These are phyloP conservation scores for Magnusiomyces magnusii DNA, from an alignment of 1,139 yeast genomes.

Conservation along the genomic window DNA sequence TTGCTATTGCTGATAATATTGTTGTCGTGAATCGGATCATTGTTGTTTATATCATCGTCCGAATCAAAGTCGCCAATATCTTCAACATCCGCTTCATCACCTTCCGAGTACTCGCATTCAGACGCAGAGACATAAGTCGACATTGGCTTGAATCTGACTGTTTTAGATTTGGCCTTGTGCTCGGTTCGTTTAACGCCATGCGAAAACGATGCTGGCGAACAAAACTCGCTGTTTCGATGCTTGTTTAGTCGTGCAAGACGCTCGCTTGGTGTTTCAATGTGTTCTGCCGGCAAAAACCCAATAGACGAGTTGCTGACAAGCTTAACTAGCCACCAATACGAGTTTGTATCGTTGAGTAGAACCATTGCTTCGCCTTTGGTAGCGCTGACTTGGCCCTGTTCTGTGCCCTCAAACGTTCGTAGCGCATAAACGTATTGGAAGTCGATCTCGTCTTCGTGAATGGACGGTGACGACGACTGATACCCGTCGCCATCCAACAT, in stretches of 20 bases:
- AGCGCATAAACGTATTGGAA: conserved; percentile 81
- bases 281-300: conserved; percentile 97
- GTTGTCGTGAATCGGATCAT: neutral
- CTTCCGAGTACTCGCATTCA: conserved; percentile 28
- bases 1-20: neutral
- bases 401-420: conserved; percentile 85
- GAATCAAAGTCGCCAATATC: conserved; percentile 21
- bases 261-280: conserved; percentile 86
- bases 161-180: conserved; percentile 11
- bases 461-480: conserved; percentile 47
- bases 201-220: conserved; percentile 13
- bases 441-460: conserved; percentile 54
- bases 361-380: conserved; percentile 75
- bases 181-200: neutral
- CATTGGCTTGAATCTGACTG: conserved; percentile 23
- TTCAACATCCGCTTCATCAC: conserved; percentile 19
- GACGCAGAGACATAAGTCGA: conserved; percentile 28
- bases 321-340: conserved; percentile 94
- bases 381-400: conserved; percentile 84
- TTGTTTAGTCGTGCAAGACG: conserved; percentile 87
- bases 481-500: conserved; percentile 24
- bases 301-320: conserved; percentile 51
- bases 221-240: conserved; percentile 75
- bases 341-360: conserved; percentile 77
- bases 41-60: conserved; percentile 3